These are phyloP conservation scores for Metschnikowia peoriensis DNA, from an alignment of 805 yeast genomes.

Conservation along the genomic window DNA sequence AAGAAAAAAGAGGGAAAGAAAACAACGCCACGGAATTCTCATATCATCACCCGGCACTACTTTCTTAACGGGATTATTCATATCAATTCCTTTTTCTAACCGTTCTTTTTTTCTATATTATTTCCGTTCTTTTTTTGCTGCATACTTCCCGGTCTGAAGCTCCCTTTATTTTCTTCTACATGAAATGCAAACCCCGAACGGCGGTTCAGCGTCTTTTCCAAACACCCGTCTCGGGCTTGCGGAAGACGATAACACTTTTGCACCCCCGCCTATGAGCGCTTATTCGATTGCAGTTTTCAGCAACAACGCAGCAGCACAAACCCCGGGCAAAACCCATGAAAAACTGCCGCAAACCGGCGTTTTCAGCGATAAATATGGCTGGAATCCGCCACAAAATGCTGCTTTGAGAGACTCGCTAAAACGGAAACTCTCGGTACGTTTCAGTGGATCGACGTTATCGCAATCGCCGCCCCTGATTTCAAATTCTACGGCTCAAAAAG, in stretches of 20 bases:
- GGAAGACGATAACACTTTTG: slow-evolving; percentile 51
- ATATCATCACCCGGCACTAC: not conserved
- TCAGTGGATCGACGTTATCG: slow-evolving; percentile 10
- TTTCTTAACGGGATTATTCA: too few relatives aligned
- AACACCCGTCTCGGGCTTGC: slow-evolving; percentile 1
- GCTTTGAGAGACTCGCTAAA: slow-evolving; percentile 20
- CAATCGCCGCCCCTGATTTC: not conserved
- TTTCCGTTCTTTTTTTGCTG: not conserved
- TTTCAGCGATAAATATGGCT: not conserved
- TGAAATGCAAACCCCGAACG: slow-evolving; percentile 13
- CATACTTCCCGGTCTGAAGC: not conserved
- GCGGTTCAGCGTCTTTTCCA: slow-evolving; percentile 3
- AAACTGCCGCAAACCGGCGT: not conserved
- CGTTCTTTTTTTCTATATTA: too few relatives aligned
- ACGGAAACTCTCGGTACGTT: slow-evolving; percentile 35
- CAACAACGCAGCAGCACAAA: not conserved
- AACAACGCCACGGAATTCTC: not conserved
- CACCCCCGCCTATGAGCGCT: slow-evolving; percentile 60
- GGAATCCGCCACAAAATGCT: slow-evolving; percentile 15
- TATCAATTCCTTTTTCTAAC: too few relatives aligned
- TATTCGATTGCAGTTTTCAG: slow-evolving; percentile 55
- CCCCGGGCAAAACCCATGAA: not conserved
- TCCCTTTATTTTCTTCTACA: not conserved
- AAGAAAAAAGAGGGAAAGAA: not conserved
- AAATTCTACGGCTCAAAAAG: too few relatives aligned